Percentiles rank a stretch among this genome's conserved stretches.
phyloP scores from a whole-genome alignment of 2,329 filamentous ascomycete species.

The Xylaria hypoxylon region DNA sequence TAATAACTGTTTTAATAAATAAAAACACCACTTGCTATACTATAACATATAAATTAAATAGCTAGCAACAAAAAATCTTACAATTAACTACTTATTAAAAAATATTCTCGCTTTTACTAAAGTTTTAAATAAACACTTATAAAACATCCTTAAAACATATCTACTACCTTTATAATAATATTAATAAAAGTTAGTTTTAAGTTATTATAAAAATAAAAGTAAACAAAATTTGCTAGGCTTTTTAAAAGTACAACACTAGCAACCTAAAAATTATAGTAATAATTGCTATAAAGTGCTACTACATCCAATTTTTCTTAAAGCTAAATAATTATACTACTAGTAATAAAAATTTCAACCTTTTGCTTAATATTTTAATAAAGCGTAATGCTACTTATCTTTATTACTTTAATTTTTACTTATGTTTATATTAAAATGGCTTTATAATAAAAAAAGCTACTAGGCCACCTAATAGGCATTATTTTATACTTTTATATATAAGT shows the following conservation, averaged over 20 bases:
- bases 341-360: slow-evolving; percentile 83
- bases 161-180: slow-evolving; percentile 93
- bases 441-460: too few relatives aligned
- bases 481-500: too few relatives aligned
- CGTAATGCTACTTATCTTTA: slow-evolving; percentile 89
- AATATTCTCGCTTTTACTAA: slow-evolving; percentile 73
- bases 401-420: slow-evolving; percentile 85
- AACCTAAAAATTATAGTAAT: slow-evolving; percentile 82
- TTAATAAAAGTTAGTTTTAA: slow-evolving; percentile 86
- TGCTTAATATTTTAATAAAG: slow-evolving; percentile 90
- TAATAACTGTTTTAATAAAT: slow-evolving; percentile 86
- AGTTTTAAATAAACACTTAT: slow-evolving; percentile 71
- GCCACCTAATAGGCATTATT: too few relatives aligned
- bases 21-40: slow-evolving; percentile 77
- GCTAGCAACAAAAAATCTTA: slow-evolving; percentile 83
- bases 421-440: too few relatives aligned
- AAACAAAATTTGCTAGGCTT: slow-evolving; percentile 71
- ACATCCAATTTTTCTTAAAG: slow-evolving; percentile 90
- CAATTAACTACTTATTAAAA: slow-evolving; percentile 71
- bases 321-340: slow-evolving; percentile 57
- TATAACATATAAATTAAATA: slow-evolving; percentile 85
- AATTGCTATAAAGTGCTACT: slow-evolving; percentile 92
- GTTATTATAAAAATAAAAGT: slow-evolving; percentile 86
- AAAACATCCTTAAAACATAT: slow-evolving; percentile 75
- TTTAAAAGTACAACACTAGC: slow-evolving; percentile 56